Base-by-base conservation (phyloP, 116 monocot genomes). In the Papilionanthe hybrid region DNA sequence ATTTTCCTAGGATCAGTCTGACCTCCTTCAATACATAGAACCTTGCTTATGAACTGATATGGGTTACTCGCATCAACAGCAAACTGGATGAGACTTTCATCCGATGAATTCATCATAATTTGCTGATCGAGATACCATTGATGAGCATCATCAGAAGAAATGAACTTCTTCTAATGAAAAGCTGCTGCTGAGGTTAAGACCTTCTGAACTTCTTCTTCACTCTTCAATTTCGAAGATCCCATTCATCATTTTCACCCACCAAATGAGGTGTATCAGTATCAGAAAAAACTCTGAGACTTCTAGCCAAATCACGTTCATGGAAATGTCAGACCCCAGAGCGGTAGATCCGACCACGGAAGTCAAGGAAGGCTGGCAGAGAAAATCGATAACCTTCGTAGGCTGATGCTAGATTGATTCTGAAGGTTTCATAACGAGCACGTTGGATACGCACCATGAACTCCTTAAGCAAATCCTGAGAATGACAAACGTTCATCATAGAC, bases 281-380 rank as follows among this genome's bases (percentile, higher is more conserved):
- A 10, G 80, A 9, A 53, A 72, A 55, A 30, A 72, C n/a, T 43
- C 71, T 45, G 1, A 80, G 47, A 47, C 72, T 72, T 72, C 55
- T 71, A 30, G 80, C 80, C 22, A 73, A 19, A 80, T 80, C 80
- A 80, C 73, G 42, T 72, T 80, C 73, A 23, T 80, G 42, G 50
- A 80, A 80, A 73, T 80, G 80, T 23, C 44, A 80, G 80, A 80
- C 5, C 22, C 73, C 72, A 69, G 18, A 72, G 55, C 37, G 37
- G 73, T 73, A 80, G 49, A 80, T 80, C 47, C 79, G 20, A 80
- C 72, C 80, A 49, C 32, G 72, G 72, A 57, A 73, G 55, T 80
- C 72, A 28, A 80, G 27, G 9, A 80, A 80, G 42, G 55, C 72
- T 28, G 72, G 72, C 5, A 80, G 4, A 80, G 23, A 80, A 28